Conservation (phyloP, 129 eudicot genomes). For the Erigeron canadensis region DNA sequence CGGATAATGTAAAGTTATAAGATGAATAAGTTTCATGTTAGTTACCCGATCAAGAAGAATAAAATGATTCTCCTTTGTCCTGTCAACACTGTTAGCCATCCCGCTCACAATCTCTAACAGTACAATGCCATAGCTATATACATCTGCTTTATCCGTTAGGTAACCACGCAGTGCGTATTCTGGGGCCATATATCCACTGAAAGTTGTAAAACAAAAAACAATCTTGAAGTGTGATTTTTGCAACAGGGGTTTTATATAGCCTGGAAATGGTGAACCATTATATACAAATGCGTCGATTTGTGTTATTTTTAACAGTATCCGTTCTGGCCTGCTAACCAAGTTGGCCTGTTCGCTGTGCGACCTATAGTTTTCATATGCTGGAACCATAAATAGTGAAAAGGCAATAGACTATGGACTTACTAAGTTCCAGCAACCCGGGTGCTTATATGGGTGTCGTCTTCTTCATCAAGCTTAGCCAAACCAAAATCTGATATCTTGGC, state of each 20-base stretch:
- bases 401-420: constrained; percentile 36
- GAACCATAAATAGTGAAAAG: not conserved
- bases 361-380: not conserved
- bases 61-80: constrained; percentile 40
- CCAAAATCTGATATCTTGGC: constrained; percentile 82
- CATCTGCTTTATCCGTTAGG: constrained; percentile 77
- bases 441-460: constrained; percentile 64
- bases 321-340: not conserved
- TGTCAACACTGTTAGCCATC: constrained; percentile 45
- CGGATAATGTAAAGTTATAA: not conserved
- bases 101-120: constrained; percentile 62
- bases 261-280: not conserved
- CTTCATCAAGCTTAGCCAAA: constrained; percentile 75
- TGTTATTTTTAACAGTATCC: not conserved
- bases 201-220: not conserved
- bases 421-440: constrained; percentile 74
- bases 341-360: not conserved
- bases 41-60: constrained; percentile 77
- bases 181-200: constrained; percentile 87
- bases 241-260: not conserved
- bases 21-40: not conserved
- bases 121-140: constrained; percentile 77
- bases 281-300: not conserved
- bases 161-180: constrained; percentile 82
- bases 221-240: not conserved